Conservation (phyloP, 371 early-diverging fungal species). For the Batkoa obscura region DNA sequence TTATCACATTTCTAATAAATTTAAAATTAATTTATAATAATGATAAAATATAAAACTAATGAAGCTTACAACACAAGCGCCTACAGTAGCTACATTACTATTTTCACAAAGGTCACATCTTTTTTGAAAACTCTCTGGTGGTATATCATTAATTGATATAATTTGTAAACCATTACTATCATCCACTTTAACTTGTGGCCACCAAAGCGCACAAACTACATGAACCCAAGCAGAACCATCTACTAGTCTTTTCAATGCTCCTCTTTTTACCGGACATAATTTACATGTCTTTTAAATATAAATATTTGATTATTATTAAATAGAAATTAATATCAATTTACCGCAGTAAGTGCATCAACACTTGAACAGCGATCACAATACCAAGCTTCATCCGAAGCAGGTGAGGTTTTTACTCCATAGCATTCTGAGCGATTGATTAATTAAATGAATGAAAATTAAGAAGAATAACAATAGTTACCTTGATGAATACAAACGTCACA, state of each 20-base stretch:
- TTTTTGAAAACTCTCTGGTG: neutral
- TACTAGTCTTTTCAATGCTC: conserved; percentile 3
- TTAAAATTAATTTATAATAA: no score
- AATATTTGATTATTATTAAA: neutral
- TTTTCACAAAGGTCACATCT: conserved; percentile 2
- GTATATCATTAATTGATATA: neutral
- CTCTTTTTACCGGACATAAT: conserved; percentile 6
- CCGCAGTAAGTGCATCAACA: neutral
- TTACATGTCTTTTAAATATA: neutral
- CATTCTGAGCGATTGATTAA: conserved; percentile 5
- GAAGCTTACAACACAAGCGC: conserved; percentile 6
- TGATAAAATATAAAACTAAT: neutral
- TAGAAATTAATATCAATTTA: no score
- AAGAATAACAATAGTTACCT: neutral
- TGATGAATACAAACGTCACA: conserved; percentile 9
- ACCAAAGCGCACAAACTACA: conserved; percentile 9
- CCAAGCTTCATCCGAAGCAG: conserved; percentile 2
- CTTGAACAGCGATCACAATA: conserved; percentile 4
- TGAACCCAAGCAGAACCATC: conserved; percentile 5
- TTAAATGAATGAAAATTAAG: neutral
- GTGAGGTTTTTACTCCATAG: neutral
- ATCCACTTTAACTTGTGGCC: conserved; percentile 5
- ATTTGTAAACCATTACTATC: conserved; percentile 1
- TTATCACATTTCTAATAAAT: conserved; percentile 1
- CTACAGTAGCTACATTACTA: neutral